Evolutionary conservation across 257 asterid species (phyloP).

Genomic region (Galeopsis tetrahit): DNA sequence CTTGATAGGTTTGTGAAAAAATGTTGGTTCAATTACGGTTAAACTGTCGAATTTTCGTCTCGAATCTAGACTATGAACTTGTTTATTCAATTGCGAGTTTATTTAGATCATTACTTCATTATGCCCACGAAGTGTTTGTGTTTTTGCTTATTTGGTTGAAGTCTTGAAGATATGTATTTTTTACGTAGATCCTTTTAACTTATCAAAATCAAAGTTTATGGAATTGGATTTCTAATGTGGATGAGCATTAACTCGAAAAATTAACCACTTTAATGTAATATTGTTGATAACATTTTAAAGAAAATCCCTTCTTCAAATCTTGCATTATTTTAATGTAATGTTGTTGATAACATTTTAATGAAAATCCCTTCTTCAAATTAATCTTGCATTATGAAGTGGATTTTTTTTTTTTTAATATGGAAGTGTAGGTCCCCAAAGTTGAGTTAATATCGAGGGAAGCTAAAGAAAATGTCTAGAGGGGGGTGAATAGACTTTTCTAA

Average conservation of each 20-base stretch:
- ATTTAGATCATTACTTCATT: neutral
- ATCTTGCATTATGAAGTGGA: too few relatives aligned
- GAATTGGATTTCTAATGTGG: neutral
- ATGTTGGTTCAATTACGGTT: conserved; percentile 16
- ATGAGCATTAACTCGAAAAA: neutral
- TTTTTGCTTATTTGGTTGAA: neutral
- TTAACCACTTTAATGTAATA: conserved; percentile 6
- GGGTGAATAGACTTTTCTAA: too few relatives aligned
- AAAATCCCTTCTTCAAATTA: too few relatives aligned
- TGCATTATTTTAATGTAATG: neutral
- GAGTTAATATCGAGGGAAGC: too few relatives aligned
- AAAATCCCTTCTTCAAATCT: too few relatives aligned
- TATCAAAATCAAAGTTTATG: conserved; percentile 15
- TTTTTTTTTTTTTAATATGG: too few relatives aligned
- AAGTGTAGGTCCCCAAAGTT: too few relatives aligned
- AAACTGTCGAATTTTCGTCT: neutral
- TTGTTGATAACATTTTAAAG: neutral
- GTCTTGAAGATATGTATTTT: neutral
- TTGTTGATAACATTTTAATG: neutral
- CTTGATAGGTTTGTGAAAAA: neutral
- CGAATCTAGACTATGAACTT: neutral
- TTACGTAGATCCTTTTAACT: neutral
- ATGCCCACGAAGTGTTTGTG: conserved; percentile 14
- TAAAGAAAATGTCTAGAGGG: too few relatives aligned
- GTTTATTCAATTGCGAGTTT: neutral